Conservation (phyloP, 2,329 filamentous ascomycete species). For the Ciborinia camelliae region DNA sequence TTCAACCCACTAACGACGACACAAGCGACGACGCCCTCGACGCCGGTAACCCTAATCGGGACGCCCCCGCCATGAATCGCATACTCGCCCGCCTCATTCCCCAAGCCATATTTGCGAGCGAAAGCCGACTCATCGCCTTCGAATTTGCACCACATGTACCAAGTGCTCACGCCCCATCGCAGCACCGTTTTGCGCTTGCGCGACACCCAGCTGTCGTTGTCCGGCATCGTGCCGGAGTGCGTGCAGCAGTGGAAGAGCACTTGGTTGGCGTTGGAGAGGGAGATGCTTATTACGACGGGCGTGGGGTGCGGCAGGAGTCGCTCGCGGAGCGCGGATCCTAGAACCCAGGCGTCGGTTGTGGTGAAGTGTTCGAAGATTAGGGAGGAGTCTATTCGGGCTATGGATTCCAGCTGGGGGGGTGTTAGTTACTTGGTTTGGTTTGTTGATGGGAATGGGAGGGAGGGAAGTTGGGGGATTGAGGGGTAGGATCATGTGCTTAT, state of each 20-base stretch:
- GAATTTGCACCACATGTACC: conserved; percentile 68
- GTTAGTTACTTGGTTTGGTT: background rate
- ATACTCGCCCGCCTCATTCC: conserved; percentile 56
- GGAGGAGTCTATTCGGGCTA: conserved; percentile 34
- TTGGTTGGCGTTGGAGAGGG: conserved; percentile 55
- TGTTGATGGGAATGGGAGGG: background rate
- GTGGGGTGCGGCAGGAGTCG: conserved; percentile 55
- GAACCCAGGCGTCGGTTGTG: conserved; percentile 59
- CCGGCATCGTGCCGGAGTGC: conserved; percentile 63
- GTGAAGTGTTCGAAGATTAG: conserved; percentile 50
- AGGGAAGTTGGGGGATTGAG: background rate
- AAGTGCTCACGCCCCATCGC: conserved; percentile 66
- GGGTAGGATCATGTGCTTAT: background rate
- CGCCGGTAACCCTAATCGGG: conserved; percentile 67
- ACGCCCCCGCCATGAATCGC: conserved; percentile 77
- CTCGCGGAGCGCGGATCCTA: conserved; percentile 61
- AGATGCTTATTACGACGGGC: conserved; percentile 61
- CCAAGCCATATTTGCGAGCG: conserved; percentile 61
- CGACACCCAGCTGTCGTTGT: conserved; percentile 68
- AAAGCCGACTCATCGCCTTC: conserved; percentile 62
- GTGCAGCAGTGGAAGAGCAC: conserved; percentile 68
- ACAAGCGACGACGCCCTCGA: conserved; percentile 72
- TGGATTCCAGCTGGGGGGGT: conserved; percentile 34
- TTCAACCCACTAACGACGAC: conserved; percentile 74
- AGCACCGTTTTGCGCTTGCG: conserved; percentile 71